These are phyloP conservation scores for Ustilago bromivora DNA, from an alignment of 1,284 basidiomycete genomes.

Conservation along the genomic window DNA sequence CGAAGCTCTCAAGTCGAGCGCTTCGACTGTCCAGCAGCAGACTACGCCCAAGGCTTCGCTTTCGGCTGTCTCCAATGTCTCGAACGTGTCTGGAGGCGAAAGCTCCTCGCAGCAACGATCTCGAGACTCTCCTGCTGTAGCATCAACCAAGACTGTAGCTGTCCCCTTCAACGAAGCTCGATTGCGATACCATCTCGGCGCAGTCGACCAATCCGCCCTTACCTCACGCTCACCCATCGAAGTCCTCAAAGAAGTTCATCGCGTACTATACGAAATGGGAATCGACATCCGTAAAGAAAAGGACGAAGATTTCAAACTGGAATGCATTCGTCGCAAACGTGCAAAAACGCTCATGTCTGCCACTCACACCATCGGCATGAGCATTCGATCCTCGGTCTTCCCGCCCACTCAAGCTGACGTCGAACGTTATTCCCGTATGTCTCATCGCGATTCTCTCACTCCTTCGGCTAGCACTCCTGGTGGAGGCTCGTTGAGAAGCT, in stretches of 20 bases:
- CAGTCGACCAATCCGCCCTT: conserved; percentile 90
- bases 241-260: conserved; percentile 85
- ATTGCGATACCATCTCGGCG: conserved; percentile 87
- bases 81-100: conserved; percentile 23
- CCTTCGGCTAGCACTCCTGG: conserved; percentile 43
- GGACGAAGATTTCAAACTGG: conserved; percentile 77
- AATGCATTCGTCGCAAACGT: conserved; percentile 65
- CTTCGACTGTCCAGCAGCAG: conserved; percentile 61
- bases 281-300: conserved; percentile 83
- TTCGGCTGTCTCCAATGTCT: conserved; percentile 37
- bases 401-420: conserved; percentile 62
- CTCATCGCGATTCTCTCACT: conserved; percentile 31
- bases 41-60: conserved; percentile 58
- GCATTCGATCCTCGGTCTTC: conserved; percentile 64
- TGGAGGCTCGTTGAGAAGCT: conserved; percentile 53
- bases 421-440: conserved; percentile 51
- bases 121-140: background rate
- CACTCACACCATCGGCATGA: conserved; percentile 58
- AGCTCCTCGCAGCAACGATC: conserved; percentile 22
- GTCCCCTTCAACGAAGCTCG: conserved; percentile 72
- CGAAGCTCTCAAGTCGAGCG: conserved; percentile 56
- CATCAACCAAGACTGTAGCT: background rate
- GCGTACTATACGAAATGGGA: conserved; percentile 87
- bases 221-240: conserved; percentile 85
- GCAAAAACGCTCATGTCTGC: conserved; percentile 62